Conservation (phyloP, 129 eudicot species). For the Solidago caesia region DNA sequence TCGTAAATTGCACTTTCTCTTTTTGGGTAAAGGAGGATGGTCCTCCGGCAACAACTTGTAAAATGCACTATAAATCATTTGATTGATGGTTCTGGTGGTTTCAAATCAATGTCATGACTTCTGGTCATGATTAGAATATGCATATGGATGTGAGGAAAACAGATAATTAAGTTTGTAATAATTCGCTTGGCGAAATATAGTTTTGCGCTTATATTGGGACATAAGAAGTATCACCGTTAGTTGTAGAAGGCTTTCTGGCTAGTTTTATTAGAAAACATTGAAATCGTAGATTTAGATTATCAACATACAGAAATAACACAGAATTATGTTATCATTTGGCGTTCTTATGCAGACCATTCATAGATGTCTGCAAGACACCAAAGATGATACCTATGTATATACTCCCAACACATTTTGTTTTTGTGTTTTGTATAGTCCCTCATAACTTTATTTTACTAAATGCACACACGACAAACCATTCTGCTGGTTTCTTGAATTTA, state of each 20-base stretch:
- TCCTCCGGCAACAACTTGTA: background rate
- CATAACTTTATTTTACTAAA: conserved; percentile 26
- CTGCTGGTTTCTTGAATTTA: conserved; percentile 22
- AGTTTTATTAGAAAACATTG: background rate
- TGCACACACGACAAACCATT: conserved; percentile 19
- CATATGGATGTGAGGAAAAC: too few species aligned
- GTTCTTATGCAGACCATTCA: conserved; percentile 17
- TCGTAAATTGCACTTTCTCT: too few species aligned
- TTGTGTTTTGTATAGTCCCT: background rate
- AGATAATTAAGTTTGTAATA: too few species aligned
- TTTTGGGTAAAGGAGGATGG: too few species aligned
- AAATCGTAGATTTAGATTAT: conserved; percentile 6
- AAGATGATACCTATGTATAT: conserved; percentile 25
- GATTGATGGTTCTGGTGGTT: background rate
- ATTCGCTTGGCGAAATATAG: background rate
- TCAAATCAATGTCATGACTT: background rate
- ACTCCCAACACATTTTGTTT: conserved; percentile 21
- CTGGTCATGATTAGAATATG: background rate
- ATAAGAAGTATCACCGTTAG: background rate
- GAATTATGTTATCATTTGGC: conserved; percentile 22
- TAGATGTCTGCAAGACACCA: conserved; percentile 27
- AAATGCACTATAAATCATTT: background rate
- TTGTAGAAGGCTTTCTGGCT: too few species aligned
- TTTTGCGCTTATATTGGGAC: background rate
- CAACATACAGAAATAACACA: conserved; percentile 4